Evolutionary conservation across 1,284 basidiomycete genomes (phyloP), one percentile per base, ranked within the genome.

Genomic region (Porogramme epimiltina): DNA sequence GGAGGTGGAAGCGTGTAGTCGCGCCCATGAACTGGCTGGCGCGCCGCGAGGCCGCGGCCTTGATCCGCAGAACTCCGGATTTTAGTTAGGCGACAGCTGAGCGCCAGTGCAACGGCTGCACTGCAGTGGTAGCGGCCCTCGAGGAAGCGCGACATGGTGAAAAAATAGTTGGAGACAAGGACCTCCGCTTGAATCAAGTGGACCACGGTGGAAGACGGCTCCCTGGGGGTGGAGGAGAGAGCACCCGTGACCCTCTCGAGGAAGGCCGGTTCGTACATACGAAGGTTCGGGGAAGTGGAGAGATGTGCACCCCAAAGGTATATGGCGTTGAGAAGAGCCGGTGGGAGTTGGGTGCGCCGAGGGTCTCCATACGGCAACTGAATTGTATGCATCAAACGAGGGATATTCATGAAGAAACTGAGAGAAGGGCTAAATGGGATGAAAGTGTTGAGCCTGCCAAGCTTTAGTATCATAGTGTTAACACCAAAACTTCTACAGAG

Each of bases 111-210:
- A 0, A 71, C 63, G 0, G 75, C 75, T 1, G 73, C 70, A 41
- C 71, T 72, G 25, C 71, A 68, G 58, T 78, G 75, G 51, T 74
- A 74, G 19, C 68, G 65, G 5, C 74, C 77, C 59, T 79, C 75
- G 0, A 79, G 63, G 26, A 72, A 63, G 16, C 73, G 67, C 3
- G 69, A 71, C 26, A 69, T 63, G 38, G 67, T 66, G 49, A 75
- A 71, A 61, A 75, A 77, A 56, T 77, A 79, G 47, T 70, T 70
- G 1, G 76, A 71, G 19, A 80, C 64, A 9, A 80, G 69, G 2
- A 76, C 66, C 47, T 79, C 74, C 0, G 76, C 74, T 59, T 79
- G 76, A 13, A 78, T 70, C 34, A 65, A 63, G 49, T 77, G 70
- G 16, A 77, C 53, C n/a, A 74, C 63, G 46, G 66, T 66, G 47